Evolutionary conservation across 2,329 filamentous ascomycete species (phyloP).

Genomic region (Epichloe elymi): DNA sequence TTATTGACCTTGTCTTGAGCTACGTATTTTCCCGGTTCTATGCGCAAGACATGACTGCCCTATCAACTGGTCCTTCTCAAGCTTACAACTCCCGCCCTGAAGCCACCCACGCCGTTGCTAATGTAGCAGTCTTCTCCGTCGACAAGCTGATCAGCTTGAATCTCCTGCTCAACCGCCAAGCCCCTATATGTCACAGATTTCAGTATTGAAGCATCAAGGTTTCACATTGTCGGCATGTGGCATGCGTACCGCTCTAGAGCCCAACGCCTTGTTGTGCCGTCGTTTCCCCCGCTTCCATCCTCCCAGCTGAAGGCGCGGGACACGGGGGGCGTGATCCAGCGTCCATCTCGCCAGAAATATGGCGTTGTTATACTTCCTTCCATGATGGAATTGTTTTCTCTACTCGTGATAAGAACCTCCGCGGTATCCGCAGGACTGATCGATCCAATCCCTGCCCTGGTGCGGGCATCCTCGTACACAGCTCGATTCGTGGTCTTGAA

Average conservation of each 20-base stretch:
- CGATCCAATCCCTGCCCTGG: constrained; percentile 40
- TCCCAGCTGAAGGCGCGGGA: constrained; percentile 22
- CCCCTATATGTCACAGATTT: constrained; percentile 20
- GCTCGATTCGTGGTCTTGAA: constrained; percentile 72
- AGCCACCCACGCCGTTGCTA: constrained; percentile 78
- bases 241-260: constrained; percentile 51
- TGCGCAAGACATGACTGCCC: background rate
- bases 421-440: constrained; percentile 38
- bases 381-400: constrained; percentile 51
- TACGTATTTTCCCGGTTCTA: background rate
- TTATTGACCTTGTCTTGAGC: background rate
- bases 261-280: constrained; percentile 73
- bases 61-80: constrained; percentile 9
- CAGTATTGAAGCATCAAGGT: background rate
- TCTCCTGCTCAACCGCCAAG: constrained; percentile 51
- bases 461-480: constrained; percentile 58
- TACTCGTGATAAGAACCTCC: constrained; percentile 67
- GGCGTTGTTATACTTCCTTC: constrained; percentile 75
- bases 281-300: constrained; percentile 58
- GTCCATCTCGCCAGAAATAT: constrained; percentile 60
- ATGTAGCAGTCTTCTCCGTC: constrained; percentile 75
- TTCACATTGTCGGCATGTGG: background rate
- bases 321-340: constrained; percentile 74
- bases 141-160: constrained; percentile 45
- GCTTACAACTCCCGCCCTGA: constrained; percentile 38